Evolutionary conservation across 768 basidiomycete species (phyloP).

Genomic region (Mrakia hoshinonis): DNA sequence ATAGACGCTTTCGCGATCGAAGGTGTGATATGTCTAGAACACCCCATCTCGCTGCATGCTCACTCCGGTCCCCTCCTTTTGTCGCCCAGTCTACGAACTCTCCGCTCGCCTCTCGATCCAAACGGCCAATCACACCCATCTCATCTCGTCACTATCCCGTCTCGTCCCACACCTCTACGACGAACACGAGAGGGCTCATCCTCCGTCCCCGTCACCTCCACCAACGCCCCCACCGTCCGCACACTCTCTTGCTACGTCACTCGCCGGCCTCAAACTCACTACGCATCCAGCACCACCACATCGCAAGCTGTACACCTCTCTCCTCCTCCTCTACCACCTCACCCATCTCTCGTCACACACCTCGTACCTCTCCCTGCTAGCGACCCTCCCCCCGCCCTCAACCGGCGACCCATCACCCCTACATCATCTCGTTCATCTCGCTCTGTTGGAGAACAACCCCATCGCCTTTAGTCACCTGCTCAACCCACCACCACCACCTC

Average conservation of each 20-base stretch:
- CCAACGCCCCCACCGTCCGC: neutral
- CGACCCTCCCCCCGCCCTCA: neutral
- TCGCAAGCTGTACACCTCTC: neutral
- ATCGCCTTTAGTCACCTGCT: neutral
- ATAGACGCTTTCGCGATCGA: constrained; percentile 14
- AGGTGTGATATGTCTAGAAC: neutral
- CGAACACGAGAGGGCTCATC: neutral
- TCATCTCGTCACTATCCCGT: constrained; percentile 9
- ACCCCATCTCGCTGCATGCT: neutral
- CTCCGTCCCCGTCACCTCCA: neutral
- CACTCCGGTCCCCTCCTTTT: neutral
- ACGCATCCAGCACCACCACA: neutral
- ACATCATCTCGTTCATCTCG: neutral
- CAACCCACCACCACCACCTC: neutral
- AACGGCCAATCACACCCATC: constrained; percentile 22
- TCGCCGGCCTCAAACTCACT: neutral
- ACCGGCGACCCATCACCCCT: neutral
- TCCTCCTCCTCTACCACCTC: constrained; percentile 22
- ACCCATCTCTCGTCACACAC: constrained; percentile 13
- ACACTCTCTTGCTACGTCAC: neutral
- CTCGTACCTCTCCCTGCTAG: constrained; percentile 1
- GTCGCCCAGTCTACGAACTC: constrained; percentile 23
- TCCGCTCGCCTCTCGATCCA: constrained; percentile 13
- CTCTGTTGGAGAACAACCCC: neutral
- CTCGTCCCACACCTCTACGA: constrained; percentile 24